Percentiles rank a stretch among this genome's conserved stretches.
These are phyloP conservation scores for Nemania diffusa DNA, from an alignment of 2,329 filamentous ascomycete genomes.

Conservation along the genomic window DNA sequence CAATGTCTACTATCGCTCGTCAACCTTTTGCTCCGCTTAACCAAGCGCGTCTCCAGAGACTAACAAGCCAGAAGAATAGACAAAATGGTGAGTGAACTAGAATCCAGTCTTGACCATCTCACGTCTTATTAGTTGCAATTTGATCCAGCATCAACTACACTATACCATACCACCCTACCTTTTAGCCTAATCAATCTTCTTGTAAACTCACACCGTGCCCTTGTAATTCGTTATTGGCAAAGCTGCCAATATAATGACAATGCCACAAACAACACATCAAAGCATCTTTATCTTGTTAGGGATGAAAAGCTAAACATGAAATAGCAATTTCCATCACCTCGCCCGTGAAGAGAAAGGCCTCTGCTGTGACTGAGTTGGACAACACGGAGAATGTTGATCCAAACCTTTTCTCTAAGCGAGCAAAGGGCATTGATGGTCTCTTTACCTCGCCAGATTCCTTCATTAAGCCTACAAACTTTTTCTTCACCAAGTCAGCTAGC, in stretches of 20 bases:
- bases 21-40: conserved; percentile 82
- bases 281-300: not conserved
- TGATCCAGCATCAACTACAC: conserved; percentile 8
- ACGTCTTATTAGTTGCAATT: not conserved
- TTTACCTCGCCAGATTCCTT: conserved; percentile 57
- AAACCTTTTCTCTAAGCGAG: conserved; percentile 65
- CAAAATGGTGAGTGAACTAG: conserved; percentile 70
- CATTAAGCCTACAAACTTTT: conserved; percentile 59
- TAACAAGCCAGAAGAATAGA: conserved; percentile 81
- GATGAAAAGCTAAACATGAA: conserved; percentile 44
- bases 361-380: conserved; percentile 60
- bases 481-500: conserved; percentile 57
- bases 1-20: conserved; percentile 68
- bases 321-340: conserved; percentile 56
- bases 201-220: not conserved
- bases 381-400: conserved; percentile 73
- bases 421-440: conserved; percentile 60
- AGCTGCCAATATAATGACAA: conserved; percentile 3
- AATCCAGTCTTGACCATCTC: conserved; percentile 4
- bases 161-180: not conserved
- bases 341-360: conserved; percentile 67
- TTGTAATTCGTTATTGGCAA: not conserved
- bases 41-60: conserved; percentile 73
- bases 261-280: not conserved
- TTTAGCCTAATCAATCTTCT: not conserved